Conservation (phyloP, 2,329 filamentous ascomycete species). For the Fusarium hostae region DNA sequence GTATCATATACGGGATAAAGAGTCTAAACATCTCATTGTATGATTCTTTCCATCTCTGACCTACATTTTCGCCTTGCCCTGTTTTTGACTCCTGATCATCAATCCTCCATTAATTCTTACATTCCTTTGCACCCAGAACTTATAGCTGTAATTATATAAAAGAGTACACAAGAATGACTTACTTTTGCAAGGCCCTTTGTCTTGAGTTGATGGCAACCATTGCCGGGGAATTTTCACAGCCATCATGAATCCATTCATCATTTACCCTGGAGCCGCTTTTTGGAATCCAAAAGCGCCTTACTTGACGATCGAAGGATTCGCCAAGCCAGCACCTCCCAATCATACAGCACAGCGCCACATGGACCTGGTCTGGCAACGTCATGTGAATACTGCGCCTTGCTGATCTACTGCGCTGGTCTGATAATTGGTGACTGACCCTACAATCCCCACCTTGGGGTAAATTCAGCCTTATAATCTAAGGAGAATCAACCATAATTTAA, state of each 20-base stretch:
- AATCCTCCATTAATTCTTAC: rapidly evolving
- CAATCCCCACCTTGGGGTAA: background rate
- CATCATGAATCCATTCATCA: background rate
- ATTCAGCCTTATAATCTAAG: background rate
- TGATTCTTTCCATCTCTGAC: too few relatives aligned
- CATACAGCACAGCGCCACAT: background rate
- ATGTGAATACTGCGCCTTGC: slow-evolving; percentile 10
- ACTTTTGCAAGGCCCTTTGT: too few relatives aligned
- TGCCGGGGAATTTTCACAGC: background rate
- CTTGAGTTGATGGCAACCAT: background rate
- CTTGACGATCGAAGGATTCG: background rate
- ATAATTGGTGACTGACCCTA: background rate
- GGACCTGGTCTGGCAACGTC: background rate
- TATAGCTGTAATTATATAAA: background rate
- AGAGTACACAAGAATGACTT: too few relatives aligned
- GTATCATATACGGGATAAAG: too few relatives aligned
- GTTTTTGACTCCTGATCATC: background rate
- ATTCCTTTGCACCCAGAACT: background rate
- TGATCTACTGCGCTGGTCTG: background rate
- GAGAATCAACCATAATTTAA: background rate
- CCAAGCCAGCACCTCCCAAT: slow-evolving; percentile 9
- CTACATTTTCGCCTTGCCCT: too few relatives aligned
- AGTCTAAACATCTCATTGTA: too few relatives aligned
- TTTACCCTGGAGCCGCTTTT: background rate
- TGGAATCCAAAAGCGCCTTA: background rate